Evolutionary conservation across 441 rosid genomes (phyloP), one percentile per base, ranked within the genome.

Genomic region (Daphne laureola): DNA sequence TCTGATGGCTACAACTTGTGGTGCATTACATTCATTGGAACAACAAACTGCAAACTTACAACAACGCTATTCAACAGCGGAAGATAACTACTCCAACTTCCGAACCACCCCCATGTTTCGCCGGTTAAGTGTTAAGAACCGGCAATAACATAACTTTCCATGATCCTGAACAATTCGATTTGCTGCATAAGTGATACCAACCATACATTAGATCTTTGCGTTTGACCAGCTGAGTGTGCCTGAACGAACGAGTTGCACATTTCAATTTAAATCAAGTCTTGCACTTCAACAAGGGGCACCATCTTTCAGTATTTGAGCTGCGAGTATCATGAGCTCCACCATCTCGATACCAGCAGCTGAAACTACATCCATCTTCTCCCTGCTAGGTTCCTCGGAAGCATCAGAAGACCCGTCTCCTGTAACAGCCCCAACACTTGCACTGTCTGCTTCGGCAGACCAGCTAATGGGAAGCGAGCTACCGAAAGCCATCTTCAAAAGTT

Each of bases 271-370:
- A 44, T 44, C 14, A 43, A 17, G 26, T 4, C 50, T 5, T 44
- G 17, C 17, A 44, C 16, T 12, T 17, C 50, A 47, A 12, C 18
- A 46, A 31, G 38, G 38, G 38, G 7, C 17, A n/a, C 43, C 54
- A 59, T 70, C 84, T 70, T 77, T 78, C 66, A 90, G 57, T 49
- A 74, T 49, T 63, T 81, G 81, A 61, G 94, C 84, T 46, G 96
- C 82, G 56, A 90, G 80, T 51, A 87, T 77, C 31, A 94, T 70
- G n/a, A 94, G 94, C 68, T 94, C 96, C 70, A 94, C 96, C 98
- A 94, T 87, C 78, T 87, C 96, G 54, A 81, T 76, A 53, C 98
- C 99, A 13, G 95, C 96, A 54, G 87, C 96, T 55, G 86, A 75
- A 62, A 94, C 86, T 47, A 79, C 55, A 68, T 90, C 98, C 11